phyloP scores from a whole-genome alignment of 371 early-diverging fungal species.

The Mucor plumbeus region DNA sequence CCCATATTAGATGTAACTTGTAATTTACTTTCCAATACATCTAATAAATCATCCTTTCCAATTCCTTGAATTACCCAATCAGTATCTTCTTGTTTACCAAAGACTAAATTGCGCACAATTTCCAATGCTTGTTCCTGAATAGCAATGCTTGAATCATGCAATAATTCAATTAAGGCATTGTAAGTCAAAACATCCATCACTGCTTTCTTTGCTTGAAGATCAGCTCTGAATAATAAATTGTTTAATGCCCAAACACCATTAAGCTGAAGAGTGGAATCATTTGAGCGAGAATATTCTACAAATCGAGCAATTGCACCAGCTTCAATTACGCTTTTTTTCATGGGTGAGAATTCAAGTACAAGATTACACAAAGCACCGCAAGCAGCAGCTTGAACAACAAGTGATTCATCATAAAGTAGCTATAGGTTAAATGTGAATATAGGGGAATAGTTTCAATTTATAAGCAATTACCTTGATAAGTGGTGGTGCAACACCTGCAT shows the following conservation, averaged over 20 bases:
- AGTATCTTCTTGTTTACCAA: conserved; percentile 61
- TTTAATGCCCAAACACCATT: conserved; percentile 89
- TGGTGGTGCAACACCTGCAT: conserved; percentile 78
- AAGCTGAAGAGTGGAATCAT: conserved; percentile 60
- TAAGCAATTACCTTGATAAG: conserved; percentile 65
- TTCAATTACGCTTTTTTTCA: conserved; percentile 84
- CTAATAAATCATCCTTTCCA: conserved; percentile 64
- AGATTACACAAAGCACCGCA: conserved; percentile 87
- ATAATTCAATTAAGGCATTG: conserved; percentile 62
- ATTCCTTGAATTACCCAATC: conserved; percentile 70
- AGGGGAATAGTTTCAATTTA: neutral
- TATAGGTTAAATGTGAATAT: conserved; percentile 9
- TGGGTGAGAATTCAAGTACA: conserved; percentile 87
- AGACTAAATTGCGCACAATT: conserved; percentile 80
- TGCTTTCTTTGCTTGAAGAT: conserved; percentile 65
- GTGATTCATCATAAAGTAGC: conserved; percentile 71
- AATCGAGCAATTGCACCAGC: conserved; percentile 77
- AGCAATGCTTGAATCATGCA: conserved; percentile 63
- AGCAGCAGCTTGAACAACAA: conserved; percentile 75
- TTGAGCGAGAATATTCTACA: conserved; percentile 65
- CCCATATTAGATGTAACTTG: conserved; percentile 45
- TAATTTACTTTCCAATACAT: conserved; percentile 74
- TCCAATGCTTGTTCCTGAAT: conserved; percentile 85
- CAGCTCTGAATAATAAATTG: conserved; percentile 79
- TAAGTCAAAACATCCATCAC: conserved; percentile 78